These are phyloP conservation scores for Colletotrichum musae DNA, from an alignment of 2,329 filamentous ascomycete genomes.

Conservation along the genomic window DNA sequence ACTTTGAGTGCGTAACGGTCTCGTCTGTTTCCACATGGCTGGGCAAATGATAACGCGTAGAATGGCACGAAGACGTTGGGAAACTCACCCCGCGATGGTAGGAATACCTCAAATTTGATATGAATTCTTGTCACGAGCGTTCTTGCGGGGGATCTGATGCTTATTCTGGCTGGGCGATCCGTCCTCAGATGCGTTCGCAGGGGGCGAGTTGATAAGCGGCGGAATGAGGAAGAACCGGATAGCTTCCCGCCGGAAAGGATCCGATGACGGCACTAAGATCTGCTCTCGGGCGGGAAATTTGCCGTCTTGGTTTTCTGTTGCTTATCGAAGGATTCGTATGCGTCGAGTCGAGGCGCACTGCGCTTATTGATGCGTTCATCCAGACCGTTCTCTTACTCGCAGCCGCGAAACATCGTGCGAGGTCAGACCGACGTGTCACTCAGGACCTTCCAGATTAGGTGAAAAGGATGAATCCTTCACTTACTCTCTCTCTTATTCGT, in stretches of 20 bases:
- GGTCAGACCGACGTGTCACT: constrained; percentile 8
- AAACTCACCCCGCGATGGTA: neutral
- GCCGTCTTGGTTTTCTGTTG: neutral
- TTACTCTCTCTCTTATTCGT: too few relatives aligned
- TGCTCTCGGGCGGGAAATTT: neutral
- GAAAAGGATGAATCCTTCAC: constrained; percentile 9
- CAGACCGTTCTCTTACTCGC: neutral
- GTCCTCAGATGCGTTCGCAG: too few relatives aligned
- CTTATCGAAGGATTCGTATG: constrained; percentile 3
- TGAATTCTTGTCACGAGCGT: neutral
- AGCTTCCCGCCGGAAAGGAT: too few relatives aligned
- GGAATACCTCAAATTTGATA: neutral
- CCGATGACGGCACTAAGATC: too few relatives aligned
- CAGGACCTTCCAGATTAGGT: constrained; percentile 31
- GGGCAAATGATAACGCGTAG: too few relatives aligned
- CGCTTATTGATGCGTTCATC: neutral
- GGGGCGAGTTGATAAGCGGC: too few relatives aligned
- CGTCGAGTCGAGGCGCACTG: neutral
- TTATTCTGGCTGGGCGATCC: neutral
- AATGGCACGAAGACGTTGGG: neutral
- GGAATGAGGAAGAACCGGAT: too few relatives aligned
- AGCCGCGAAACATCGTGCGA: neutral
- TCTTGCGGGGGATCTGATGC: neutral
- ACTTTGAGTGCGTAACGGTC: too few relatives aligned
- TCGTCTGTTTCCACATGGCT: too few relatives aligned